Evolutionary conservation across 805 yeast species (phyloP), one percentile per base, ranked within the genome.

Genomic region (Pichia gijzeniarum): DNA sequence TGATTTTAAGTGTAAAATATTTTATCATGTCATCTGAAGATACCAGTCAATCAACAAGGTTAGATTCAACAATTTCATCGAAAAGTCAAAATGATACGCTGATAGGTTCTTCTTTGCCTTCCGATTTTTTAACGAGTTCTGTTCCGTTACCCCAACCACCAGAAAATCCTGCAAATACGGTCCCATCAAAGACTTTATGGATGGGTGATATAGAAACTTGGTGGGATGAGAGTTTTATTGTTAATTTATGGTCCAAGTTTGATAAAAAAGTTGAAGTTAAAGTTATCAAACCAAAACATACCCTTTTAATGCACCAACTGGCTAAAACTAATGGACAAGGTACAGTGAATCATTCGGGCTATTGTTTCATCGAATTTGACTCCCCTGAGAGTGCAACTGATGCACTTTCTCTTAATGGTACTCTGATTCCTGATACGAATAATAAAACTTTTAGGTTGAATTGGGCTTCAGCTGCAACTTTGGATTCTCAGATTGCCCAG

Each of bases 201-300:
- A 85, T 85, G 95, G 95, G 95, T 10, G 93, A 85, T 62, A 67
- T 85, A 53, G 91, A 85, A 58, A 87, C 91, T 1, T 77, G 83
- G 77, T 76, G 83, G 56, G 87, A 82, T 58, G 93, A 84, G 59
- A 69, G 65, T 3, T 77, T 78, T 20, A 68, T 77, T 14, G 69
- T 71, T 41, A 67, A 77, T 38, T 69, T 86, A 61, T 83, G 89
- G 88, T 69, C 69, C 27, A 65, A 74, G 21, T 55, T 79, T 41
- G 72, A 74, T 44, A 77, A 75, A 53, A 59, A 68, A 27, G 91
- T 85, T 22, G 62, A 69, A 25, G 89, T 82, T 25, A 85, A 84
- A 61, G 68, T 85, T 33, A 85, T 85, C 48, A 77, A 77, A 47
- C 70, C 69, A 14, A 62, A 61, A 38, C 61, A 58, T 49, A 53